phyloP scores from a whole-genome alignment of 345 rosid species.

The Alliaria petiolata region DNA sequence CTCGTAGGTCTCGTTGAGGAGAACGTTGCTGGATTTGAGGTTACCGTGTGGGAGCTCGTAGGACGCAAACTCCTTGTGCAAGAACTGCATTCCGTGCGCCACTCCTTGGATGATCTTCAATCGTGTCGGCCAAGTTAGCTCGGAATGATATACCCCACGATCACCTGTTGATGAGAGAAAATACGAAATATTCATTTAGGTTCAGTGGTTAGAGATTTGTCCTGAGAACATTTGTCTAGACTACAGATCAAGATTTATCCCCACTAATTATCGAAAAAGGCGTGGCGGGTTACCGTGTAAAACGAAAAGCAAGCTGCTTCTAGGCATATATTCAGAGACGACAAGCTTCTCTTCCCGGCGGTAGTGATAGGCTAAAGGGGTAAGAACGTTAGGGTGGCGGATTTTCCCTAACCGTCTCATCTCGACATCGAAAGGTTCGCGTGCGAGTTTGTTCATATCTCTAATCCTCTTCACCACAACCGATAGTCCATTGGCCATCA shows the following conservation, averaged over 20 bases:
- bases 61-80: constrained; percentile 52
- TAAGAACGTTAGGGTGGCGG: constrained; percentile 57
- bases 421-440: constrained; percentile 60
- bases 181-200: background rate
- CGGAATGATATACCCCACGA: constrained; percentile 47
- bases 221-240: background rate
- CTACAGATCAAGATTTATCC: background rate
- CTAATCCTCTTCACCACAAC: constrained; percentile 89
- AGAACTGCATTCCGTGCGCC: constrained; percentile 54
- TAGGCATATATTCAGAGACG: constrained; percentile 72
- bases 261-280: background rate
- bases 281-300: constrained; percentile 57
- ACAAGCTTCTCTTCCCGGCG: constrained; percentile 84
- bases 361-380: constrained; percentile 81
- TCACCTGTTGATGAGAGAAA: constrained; percentile 41
- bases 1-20: constrained; percentile 46
- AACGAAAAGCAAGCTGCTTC: constrained; percentile 71
- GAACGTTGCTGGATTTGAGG: constrained; percentile 83
- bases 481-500: constrained; percentile 56
- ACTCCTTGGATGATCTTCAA: constrained; percentile 61
- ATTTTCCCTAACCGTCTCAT: constrained; percentile 64
- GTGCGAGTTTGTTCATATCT: constrained; percentile 61
- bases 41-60: constrained; percentile 78
- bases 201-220: background rate
- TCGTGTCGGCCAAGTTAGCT: constrained; percentile 63